Conservation (phyloP, 1,284 basidiomycete species). For the Rhizopogon hawkerae region DNA sequence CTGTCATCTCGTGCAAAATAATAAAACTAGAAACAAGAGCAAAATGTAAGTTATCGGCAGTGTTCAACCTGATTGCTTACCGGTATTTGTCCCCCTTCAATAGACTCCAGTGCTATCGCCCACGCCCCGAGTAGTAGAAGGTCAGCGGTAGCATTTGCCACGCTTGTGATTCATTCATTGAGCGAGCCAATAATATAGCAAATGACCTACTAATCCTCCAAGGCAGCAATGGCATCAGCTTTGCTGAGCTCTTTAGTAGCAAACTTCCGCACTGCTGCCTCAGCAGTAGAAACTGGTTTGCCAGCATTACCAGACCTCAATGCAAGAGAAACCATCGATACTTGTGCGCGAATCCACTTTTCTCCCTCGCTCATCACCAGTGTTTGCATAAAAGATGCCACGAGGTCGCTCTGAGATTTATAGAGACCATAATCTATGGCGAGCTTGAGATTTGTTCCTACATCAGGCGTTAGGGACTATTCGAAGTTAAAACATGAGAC, state of each 20-base stretch:
- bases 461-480: background rate
- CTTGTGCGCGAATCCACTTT: slow-evolving; percentile 62
- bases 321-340: slow-evolving; percentile 50
- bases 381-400: slow-evolving; percentile 75
- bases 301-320: slow-evolving; percentile 54
- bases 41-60: slow-evolving; percentile 7
- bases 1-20: slow-evolving; percentile 78
- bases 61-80: slow-evolving; percentile 31
- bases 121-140: slow-evolving; percentile 68
- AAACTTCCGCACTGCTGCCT: slow-evolving; percentile 61
- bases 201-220: slow-evolving; percentile 71
- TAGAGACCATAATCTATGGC: slow-evolving; percentile 77
- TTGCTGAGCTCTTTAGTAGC: slow-evolving; percentile 70
- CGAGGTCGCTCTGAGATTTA: slow-evolving; percentile 67
- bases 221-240: slow-evolving; percentile 62
- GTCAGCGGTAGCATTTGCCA: slow-evolving; percentile 74
- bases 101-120: slow-evolving; percentile 45
- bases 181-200: background rate
- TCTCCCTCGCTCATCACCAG: slow-evolving; percentile 83
- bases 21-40: slow-evolving; percentile 42
- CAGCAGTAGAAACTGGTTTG: slow-evolving; percentile 60
- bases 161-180: slow-evolving; percentile 31
- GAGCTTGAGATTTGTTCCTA: slow-evolving; percentile 71
- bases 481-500: background rate
- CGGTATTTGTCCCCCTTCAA: slow-evolving; percentile 55